Percentiles rank a stretch among this genome's conserved stretches.
Conservation (phyloP, 768 basidiomycete species). For the Mycena chlorophos region DNA sequence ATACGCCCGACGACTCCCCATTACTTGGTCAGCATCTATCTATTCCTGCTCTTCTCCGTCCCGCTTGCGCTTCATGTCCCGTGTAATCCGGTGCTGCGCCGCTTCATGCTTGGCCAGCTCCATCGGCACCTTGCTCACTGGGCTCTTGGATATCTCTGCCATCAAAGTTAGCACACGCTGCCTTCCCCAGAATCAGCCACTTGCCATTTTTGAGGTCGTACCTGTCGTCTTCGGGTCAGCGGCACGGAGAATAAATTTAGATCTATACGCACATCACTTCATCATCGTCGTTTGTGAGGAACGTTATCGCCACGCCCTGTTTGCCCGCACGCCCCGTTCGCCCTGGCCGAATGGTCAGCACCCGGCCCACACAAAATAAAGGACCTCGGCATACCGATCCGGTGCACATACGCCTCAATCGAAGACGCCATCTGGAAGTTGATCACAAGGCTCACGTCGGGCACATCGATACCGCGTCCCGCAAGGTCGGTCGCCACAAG, state of each 20-base stretch:
- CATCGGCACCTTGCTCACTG: slow-evolving; percentile 82
- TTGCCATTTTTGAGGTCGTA: slow-evolving; percentile 93
- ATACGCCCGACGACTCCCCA: too few relatives aligned
- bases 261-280: slow-evolving; percentile 82
- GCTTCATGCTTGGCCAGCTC: slow-evolving; percentile 92
- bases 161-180: slow-evolving; percentile 15
- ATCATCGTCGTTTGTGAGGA: slow-evolving; percentile 93
- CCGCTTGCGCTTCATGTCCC: slow-evolving; percentile 94
- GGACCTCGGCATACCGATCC: slow-evolving; percentile 72
- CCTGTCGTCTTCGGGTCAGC: slow-evolving; percentile 43
- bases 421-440: slow-evolving; percentile 97
- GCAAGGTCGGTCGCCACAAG: slow-evolving; percentile 97
- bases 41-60: slow-evolving; percentile 76
- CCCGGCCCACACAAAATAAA: slow-evolving; percentile 16
- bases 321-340: slow-evolving; percentile 99
- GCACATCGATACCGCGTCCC: slow-evolving; percentile 98
- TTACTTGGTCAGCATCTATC: too few relatives aligned
- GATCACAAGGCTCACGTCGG: slow-evolving; percentile 92
- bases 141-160: slow-evolving; percentile 90
- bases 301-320: slow-evolving; percentile 89
- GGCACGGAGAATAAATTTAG: slow-evolving; percentile 15
- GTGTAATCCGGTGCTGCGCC: slow-evolving; percentile 86
- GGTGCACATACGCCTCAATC: slow-evolving; percentile 97
- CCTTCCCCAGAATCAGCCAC: slow-evolving; percentile 24
- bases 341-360: slow-evolving; percentile 44